Base-by-base conservation (phyloP, 1,284 basidiomycete genomes). In the Ceratobasidium sp. region DNA sequence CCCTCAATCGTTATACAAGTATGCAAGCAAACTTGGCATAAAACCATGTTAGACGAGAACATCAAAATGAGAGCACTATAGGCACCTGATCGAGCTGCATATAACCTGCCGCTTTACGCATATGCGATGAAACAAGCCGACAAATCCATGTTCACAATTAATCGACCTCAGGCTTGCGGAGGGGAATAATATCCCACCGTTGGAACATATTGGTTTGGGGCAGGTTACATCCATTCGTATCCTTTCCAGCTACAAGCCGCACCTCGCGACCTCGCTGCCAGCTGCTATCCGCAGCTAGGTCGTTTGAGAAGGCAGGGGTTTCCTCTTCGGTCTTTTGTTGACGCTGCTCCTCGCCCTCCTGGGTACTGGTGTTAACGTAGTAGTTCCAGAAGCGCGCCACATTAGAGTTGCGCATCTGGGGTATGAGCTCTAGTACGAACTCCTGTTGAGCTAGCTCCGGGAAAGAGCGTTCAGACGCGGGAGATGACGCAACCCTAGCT, bases 341-440 rank as follows among this genome's bases (percentile, higher is more conserved):
- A 55, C 23, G 2, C 7, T 63, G 60, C 33, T 42, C 60, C 18
- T 63, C 60, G 60, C 40, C 60, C n/a, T 40, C 33, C 6, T 42
- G n/a, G 60, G 40, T 49, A 10, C 46, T 49, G 18, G 10, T 49
- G 26, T 26, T 26, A 28, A 20, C 33, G 33, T 63, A 63, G 33
- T 63, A 63, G 39, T 63, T 63, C 60, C 60, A 63, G 7, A 63
- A n/a, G 15, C 60, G 60, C 40, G 33, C 60, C 26, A 63, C 39
- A 39, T 33, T 40, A 18, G n/a, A 39, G n/a, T 63, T 33, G 18
- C 40, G 60, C 18, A 18, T 28, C 7, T 40, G 60, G 39, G 60
- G 60, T 13, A 63, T 39, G 6, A 63, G 28, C 39, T 63, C 60
- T 9, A 63, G 60, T n/a, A 63, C 10, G 40, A 63, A 63, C 33